Evolutionary conservation across 495 filamentous ascomycete species (phyloP).

Genomic region (Neurospora sp.): DNA sequence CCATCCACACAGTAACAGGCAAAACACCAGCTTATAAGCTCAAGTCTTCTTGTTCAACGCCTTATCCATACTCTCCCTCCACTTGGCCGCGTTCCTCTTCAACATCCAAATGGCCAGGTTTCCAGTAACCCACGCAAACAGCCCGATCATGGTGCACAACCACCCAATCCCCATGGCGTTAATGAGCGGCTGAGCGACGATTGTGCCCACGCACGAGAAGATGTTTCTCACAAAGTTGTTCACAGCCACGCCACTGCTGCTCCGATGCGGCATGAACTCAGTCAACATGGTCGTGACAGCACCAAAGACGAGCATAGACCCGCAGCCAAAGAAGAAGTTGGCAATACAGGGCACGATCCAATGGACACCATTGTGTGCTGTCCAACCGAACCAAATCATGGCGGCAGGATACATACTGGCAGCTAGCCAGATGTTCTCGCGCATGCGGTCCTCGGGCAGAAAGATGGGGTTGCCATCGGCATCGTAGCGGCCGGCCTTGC

Average conservation of each 20-base stretch:
- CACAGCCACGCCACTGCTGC: constrained; percentile 69
- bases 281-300: constrained; percentile 74
- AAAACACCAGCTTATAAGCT: not conserved
- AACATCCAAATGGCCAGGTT: constrained; percentile 54
- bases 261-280: constrained; percentile 76
- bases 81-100: constrained; percentile 51
- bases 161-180: constrained; percentile 79
- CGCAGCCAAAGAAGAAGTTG: constrained; percentile 82
- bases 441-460: constrained; percentile 80
- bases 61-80: constrained; percentile 61
- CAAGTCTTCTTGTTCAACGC: constrained; percentile 5
- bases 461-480: constrained; percentile 57
- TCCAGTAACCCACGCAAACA: constrained; percentile 47
- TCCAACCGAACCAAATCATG: constrained; percentile 52
- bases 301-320: constrained; percentile 80
- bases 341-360: constrained; percentile 51
- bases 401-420: constrained; percentile 66
- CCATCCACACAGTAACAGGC: not conserved
- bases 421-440: constrained; percentile 80
- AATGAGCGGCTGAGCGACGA: constrained; percentile 70
- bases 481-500: constrained; percentile 60
- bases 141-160: constrained; percentile 71
- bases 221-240: constrained; percentile 86
- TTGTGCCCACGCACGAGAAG: constrained; percentile 64
- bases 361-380: constrained; percentile 27